A percentile compares a stretch with the other conserved stretches of the same genome.
phyloP scores from a whole-genome alignment of 805 yeast species.

The Ogataea trehaloabstinens region DNA sequence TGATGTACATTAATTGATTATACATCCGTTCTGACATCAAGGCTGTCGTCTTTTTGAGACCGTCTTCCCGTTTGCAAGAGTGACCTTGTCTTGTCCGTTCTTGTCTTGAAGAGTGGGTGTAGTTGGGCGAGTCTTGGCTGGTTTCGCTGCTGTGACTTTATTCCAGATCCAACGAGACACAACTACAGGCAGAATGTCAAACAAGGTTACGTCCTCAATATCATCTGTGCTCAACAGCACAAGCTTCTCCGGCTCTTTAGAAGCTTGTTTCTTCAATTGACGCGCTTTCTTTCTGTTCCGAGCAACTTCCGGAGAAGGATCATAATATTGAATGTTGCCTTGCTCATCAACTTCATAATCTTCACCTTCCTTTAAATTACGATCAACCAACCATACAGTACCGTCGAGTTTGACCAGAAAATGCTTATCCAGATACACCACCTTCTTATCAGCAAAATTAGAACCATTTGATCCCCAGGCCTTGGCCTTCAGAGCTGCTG shows the following conservation, averaged over 20 bases:
- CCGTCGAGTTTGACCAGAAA: constrained; percentile 60
- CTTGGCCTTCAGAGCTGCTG: constrained; percentile 45
- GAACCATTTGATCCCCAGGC: constrained; percentile 48
- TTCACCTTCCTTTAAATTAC: constrained; percentile 28
- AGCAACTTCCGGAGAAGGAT: constrained; percentile 12
- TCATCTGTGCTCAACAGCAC: constrained; percentile 46
- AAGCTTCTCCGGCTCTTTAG: constrained; percentile 32
- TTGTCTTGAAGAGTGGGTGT: not conserved
- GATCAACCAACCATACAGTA: constrained; percentile 50
- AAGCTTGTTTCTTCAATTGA: constrained; percentile 7
- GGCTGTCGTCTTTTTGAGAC: constrained; percentile 2
- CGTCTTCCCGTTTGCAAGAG: constrained; percentile 61
- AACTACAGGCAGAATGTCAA: constrained; percentile 46
- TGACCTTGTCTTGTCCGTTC: constrained; percentile 37
- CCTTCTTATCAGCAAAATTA: constrained; percentile 47
- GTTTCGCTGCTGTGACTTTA: not conserved
- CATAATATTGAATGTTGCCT: constrained; percentile 15
- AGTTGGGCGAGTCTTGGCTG: not conserved
- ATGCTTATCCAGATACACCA: constrained; percentile 44
- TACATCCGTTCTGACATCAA: not conserved
- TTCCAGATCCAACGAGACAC: constrained; percentile 47
- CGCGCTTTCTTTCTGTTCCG: constrained; percentile 18
- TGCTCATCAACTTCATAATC: constrained; percentile 22
- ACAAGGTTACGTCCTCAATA: constrained; percentile 42
- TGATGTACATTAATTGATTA: constrained; percentile 2